Conservation (phyloP, 805 yeast species). For the Candida loeiensis region DNA sequence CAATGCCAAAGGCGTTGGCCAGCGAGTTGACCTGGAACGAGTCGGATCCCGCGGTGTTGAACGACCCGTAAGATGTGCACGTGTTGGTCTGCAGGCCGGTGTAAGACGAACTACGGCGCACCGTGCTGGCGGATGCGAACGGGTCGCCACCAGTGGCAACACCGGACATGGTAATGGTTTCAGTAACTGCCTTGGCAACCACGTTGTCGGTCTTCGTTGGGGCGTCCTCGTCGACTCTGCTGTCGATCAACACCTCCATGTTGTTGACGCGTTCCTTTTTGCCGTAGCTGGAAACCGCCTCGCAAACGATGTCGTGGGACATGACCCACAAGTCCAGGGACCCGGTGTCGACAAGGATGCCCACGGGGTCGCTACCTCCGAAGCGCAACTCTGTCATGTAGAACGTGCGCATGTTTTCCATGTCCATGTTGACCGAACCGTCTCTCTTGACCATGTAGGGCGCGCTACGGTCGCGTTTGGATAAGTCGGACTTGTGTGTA, state of each 20-base stretch:
- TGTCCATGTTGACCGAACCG: slow-evolving; percentile 17
- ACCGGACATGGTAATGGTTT: slow-evolving; percentile 6
- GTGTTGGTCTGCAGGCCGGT: slow-evolving; percentile 22
- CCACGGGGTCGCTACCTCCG: slow-evolving; percentile 30
- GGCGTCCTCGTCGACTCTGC: neutral
- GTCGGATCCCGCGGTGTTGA: slow-evolving; percentile 37
- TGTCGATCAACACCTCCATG: slow-evolving; percentile 6
- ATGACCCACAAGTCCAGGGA: slow-evolving; percentile 43
- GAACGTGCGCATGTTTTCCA: slow-evolving; percentile 26
- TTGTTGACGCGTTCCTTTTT: slow-evolving; percentile 5
- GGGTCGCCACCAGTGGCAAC: neutral
- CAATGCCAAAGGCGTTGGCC: slow-evolving; percentile 38
- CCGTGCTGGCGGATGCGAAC: neutral
- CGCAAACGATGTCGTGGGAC: slow-evolving; percentile 28
- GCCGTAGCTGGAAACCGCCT: neutral
- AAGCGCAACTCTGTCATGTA: slow-evolving; percentile 26
- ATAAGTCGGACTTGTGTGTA: slow-evolving; percentile 5
- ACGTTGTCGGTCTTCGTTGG: neutral
- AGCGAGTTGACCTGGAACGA: slow-evolving; percentile 40
- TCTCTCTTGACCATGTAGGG: slow-evolving; percentile 16
- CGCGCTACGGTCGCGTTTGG: slow-evolving; percentile 4
- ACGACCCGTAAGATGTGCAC: slow-evolving; percentile 49
- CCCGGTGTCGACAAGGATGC: slow-evolving; percentile 40
- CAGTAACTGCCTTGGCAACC: neutral
- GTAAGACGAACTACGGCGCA: too few relatives aligned